Evolutionary conservation across 495 filamentous ascomycete genomes (phyloP).

Genomic region (Tricharina praecox): DNA sequence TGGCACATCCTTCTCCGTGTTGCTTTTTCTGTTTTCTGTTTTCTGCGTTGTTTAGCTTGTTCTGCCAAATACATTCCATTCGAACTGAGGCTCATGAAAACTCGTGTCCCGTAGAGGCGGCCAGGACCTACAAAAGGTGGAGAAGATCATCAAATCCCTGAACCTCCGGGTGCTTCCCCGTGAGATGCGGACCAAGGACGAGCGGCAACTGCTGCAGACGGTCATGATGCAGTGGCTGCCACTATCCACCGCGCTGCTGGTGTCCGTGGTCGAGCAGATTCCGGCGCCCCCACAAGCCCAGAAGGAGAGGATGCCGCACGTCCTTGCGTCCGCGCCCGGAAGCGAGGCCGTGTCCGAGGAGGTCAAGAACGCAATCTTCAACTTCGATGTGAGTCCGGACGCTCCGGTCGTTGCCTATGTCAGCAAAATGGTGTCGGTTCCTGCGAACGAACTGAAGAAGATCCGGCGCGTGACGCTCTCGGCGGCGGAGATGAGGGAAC

Average conservation of each 20-base stretch:
- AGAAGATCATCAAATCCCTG: slow-evolving; percentile 89
- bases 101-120: slow-evolving; percentile 32
- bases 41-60: too few species aligned
- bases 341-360: slow-evolving; percentile 46
- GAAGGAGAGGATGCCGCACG: slow-evolving; percentile 55
- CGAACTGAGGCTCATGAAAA: slow-evolving; percentile 18
- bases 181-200: slow-evolving; percentile 68
- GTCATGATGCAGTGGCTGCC: slow-evolving; percentile 85
- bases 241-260: slow-evolving; percentile 76
- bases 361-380: slow-evolving; percentile 61
- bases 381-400: slow-evolving; percentile 48
- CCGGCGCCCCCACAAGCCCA: slow-evolving; percentile 77
- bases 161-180: slow-evolving; percentile 68
- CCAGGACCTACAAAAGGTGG: slow-evolving; percentile 64
- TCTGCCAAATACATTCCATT: slow-evolving; percentile 19
- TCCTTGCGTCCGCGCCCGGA: slow-evolving; percentile 71
- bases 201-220: slow-evolving; percentile 63
- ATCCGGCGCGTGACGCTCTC: slow-evolving; percentile 59
- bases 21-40: too few species aligned
- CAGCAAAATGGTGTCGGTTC: slow-evolving; percentile 94
- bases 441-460: slow-evolving; percentile 70
- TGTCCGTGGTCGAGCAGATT: slow-evolving; percentile 83
- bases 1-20: slow-evolving; percentile 17
- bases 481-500: slow-evolving; percentile 73
- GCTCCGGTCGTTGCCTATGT: slow-evolving; percentile 87